Base-by-base conservation (phyloP, 1,284 basidiomycete species). In the Ustilago sp. region DNA sequence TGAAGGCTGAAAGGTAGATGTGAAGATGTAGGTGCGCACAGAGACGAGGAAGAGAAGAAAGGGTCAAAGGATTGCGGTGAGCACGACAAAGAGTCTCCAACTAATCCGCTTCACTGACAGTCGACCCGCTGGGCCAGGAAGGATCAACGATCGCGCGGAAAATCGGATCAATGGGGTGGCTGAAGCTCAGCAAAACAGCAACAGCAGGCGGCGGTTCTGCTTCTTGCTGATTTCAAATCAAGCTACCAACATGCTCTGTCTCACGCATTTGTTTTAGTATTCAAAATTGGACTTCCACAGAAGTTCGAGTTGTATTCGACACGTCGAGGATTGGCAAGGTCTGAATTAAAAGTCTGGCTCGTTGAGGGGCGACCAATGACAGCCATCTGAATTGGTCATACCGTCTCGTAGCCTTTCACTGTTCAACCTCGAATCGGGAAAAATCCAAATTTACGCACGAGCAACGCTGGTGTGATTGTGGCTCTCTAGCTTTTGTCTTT, bases 301-400 rank as follows among this genome's bases (percentile, higher is more conserved):
- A 39, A 23, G 5, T 6, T 23, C n/a, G 36, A 50, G 8, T 52
- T 53, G 47, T 48, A 52, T 54, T 56, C 36, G n/a, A 34, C 53
- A 12, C 48, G 23, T 54, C 19, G 55, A 58, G 36, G 31, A 15
- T 6, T 4, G 41, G 34, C 36, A 57, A 47, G 19, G 58, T 38
- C 48, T 54, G 28, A 41, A 58, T 56, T 50, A 31, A 39, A 28
- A 31, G 19, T 2, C 8, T 48, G 2, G 12, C 19, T 50, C 47
- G 8, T n/a, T 48, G 31, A 43, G 23, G 45, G 47, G 39, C 62
- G 67, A 67, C 73, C 73, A 75, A 75, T 75, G 64, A 68, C 64
- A 75, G 64, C 56, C 54, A n/a, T 58, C 50, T 63, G 61, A 75
- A 75, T 75, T 75, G 73, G 63, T 74, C 72, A 67, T 60, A 67